Conservation (phyloP, 2,329 filamentous ascomycete genomes). For the Clarireedia paspali region DNA sequence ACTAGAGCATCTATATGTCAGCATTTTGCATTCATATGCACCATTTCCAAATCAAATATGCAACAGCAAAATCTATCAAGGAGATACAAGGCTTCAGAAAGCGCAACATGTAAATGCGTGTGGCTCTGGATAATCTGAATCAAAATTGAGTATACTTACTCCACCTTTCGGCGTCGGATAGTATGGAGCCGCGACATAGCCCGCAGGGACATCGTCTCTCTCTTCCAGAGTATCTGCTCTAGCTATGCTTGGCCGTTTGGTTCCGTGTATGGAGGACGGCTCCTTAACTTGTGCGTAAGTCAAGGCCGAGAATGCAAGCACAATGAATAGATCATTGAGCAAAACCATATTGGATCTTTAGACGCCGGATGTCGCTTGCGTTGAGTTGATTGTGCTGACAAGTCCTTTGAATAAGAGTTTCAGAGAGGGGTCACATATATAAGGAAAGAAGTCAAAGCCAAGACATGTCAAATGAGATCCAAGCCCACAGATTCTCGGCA, state of each 20-base stretch:
- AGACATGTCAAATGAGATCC: neutral
- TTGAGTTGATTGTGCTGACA: no score
- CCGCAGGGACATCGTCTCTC: conserved; percentile 15
- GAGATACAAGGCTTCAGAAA: no score
- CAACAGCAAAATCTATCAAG: no score
- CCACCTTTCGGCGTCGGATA: conserved; percentile 45
- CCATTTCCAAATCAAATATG: no score
- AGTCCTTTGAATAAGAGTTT: no score
- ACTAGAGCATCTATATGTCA: neutral
- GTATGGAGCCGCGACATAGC: conserved; percentile 24
- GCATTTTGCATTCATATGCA: no score
- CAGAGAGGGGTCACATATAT: neutral
- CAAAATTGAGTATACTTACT: conserved; percentile 21
- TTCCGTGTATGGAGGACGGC: conserved; percentile 1
- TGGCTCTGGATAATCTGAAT: no score
- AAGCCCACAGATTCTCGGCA: neutral
- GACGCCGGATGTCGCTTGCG: no score
- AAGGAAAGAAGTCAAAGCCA: neutral
- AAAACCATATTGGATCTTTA: neutral
- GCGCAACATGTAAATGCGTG: no score
- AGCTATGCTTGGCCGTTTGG: neutral
- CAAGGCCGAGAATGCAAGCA: conserved; percentile 1
- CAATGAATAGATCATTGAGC: neutral
- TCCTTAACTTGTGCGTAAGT: neutral
- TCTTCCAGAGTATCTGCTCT: neutral